A percentile compares a stretch with the other conserved stretches of the same genome.
phyloP scores from a whole-genome alignment of 2,329 filamentous ascomycete genomes.

The Neoscytalidium dimidiatum region DNA sequence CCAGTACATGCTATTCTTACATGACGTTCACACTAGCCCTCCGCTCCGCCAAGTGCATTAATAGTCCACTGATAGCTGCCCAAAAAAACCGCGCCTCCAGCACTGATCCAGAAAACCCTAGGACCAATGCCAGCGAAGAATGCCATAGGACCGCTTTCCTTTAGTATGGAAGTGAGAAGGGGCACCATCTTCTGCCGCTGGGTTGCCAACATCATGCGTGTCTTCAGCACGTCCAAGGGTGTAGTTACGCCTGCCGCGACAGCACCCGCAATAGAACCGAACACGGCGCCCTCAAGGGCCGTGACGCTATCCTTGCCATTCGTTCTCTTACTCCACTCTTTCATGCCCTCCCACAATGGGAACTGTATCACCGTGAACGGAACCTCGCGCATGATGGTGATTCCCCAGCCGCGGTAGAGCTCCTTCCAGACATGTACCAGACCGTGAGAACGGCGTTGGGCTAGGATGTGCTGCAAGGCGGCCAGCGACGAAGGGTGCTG shows the following conservation, averaged over 20 bases:
- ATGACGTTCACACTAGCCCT: background rate
- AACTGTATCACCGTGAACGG: slow-evolving; percentile 98
- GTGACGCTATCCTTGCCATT: slow-evolving; percentile 56
- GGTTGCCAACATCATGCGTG: slow-evolving; percentile 86
- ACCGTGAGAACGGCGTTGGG: slow-evolving; percentile 41
- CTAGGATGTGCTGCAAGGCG: slow-evolving; percentile 69
- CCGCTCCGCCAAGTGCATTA: slow-evolving; percentile 64
- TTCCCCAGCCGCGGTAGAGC: slow-evolving; percentile 86
- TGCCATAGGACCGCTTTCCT: slow-evolving; percentile 63
- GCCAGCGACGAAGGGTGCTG: slow-evolving; percentile 70
- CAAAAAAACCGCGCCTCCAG: slow-evolving; percentile 90
- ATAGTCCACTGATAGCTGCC: slow-evolving; percentile 90
- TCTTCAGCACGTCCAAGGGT: slow-evolving; percentile 95
- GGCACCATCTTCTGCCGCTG: slow-evolving; percentile 61
- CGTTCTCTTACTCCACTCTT: slow-evolving; percentile 60
- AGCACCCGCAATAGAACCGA: slow-evolving; percentile 80
- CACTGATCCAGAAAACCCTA: slow-evolving; percentile 90
- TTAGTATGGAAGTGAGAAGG: slow-evolving; percentile 66
- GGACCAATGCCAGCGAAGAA: slow-evolving; percentile 81
- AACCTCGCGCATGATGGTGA: slow-evolving; percentile 93
- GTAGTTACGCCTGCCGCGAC: slow-evolving; percentile 88
- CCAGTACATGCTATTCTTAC: slow-evolving; percentile 10
- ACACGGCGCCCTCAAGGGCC: slow-evolving; percentile 78
- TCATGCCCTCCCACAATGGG: slow-evolving; percentile 93
- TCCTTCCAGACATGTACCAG: slow-evolving; percentile 69